phyloP scores from a whole-genome alignment of 2,329 filamentous ascomycete genomes.

The Sodiomyces alkalinus region DNA sequence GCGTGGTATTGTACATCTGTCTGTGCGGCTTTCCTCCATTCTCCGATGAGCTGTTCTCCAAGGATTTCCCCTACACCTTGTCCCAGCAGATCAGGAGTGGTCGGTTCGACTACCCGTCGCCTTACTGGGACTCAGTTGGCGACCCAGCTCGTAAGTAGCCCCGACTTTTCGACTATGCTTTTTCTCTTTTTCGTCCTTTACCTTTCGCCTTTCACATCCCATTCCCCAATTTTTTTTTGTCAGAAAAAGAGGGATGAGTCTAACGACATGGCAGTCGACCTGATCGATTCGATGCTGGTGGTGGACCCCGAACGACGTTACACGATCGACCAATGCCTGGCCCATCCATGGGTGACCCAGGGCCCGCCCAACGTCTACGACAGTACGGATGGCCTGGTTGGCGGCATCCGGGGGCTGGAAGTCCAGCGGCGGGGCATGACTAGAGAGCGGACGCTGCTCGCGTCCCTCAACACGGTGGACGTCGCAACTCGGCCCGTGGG shows the following conservation, averaged over 20 bases:
- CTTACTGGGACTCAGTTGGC: conserved; percentile 84
- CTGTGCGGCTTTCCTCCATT: conserved; percentile 95
- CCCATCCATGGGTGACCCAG: conserved; percentile 77
- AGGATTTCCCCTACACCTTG: conserved; percentile 71
- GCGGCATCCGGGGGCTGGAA: conserved; percentile 68
- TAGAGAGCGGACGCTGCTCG: conserved; percentile 75
- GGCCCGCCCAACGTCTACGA: conserved; percentile 50
- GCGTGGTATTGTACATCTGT: conserved; percentile 96
- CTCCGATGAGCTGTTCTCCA: conserved; percentile 75
- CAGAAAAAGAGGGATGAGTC: too few species aligned
- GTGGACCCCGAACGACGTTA: conserved; percentile 73
- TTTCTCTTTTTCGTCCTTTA: not conserved
- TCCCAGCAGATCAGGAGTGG: conserved; percentile 83
- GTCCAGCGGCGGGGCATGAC: conserved; percentile 68
- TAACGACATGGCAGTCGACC: conserved; percentile 40
- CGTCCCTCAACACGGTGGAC: conserved; percentile 61
- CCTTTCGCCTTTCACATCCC: not conserved
- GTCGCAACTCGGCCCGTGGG: conserved; percentile 35
- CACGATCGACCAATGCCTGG: conserved; percentile 78
- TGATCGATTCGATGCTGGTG: conserved; percentile 90
- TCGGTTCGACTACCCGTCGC: conserved; percentile 85
- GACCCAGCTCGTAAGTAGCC: conserved; percentile 55
- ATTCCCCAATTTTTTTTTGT: not conserved
- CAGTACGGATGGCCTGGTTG: conserved; percentile 83
- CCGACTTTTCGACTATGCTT: not conserved